Percentiles rank a stretch among this genome's conserved stretches.
These are phyloP conservation scores for Adenanthera pavonina DNA, from an alignment of 306 rosid species.

Conservation along the genomic window DNA sequence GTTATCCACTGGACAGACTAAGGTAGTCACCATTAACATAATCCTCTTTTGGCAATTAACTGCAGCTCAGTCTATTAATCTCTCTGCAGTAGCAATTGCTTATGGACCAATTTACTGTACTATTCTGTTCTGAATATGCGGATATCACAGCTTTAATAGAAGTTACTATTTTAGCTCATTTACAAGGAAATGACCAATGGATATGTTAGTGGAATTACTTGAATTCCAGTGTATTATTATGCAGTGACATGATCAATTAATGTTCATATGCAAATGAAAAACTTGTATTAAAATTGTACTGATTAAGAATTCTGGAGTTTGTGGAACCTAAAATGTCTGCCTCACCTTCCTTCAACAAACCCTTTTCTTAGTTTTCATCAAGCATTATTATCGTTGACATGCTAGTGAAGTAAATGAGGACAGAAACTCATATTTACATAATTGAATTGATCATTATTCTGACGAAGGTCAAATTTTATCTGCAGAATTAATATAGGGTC, in stretches of 20 bases:
- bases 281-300: not conserved
- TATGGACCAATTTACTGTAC: not conserved
- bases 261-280: conserved; percentile 1
- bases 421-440: not conserved
- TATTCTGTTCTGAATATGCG: not conserved
- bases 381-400: not conserved
- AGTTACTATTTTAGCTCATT: not conserved
- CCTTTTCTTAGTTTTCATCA: not conserved
- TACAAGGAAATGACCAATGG: not conserved
- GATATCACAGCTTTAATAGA: not conserved
- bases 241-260: not conserved
- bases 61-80: too few relatives aligned
- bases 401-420: not conserved
- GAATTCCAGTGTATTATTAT: not conserved
- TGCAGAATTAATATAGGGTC: not conserved
- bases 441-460: not conserved
- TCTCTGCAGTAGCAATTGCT: not conserved
- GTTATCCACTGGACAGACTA: conserved; percentile 61
- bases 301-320: not conserved
- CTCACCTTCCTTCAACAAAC: not conserved
- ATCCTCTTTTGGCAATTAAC: not conserved
- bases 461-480: not conserved
- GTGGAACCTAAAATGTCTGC: not conserved
- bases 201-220: not conserved
- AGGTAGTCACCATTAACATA: conserved; percentile 49